Evolutionary conservation across 129 eudicot genomes (phyloP), one percentile per base, ranked within the genome.

Genomic region (Rutidosis leptorrhynchoides): DNA sequence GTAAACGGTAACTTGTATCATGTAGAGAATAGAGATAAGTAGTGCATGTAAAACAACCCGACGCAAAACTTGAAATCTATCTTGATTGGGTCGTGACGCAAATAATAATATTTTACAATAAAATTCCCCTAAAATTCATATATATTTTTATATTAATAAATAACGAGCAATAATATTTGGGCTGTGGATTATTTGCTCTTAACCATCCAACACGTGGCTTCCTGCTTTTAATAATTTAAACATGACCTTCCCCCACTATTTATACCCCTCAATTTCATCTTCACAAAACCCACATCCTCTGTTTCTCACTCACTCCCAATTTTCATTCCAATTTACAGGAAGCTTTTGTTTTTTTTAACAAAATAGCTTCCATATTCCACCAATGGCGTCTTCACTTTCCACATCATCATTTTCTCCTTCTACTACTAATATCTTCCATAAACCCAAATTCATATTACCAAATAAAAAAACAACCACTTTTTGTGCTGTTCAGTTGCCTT

Each of bases 201-300:
- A 22, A 51, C 20, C 57, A 75, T 71, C 72, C 65, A 72, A 70
- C 95, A 81, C 90, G 86, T 88, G 92, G 83, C 80, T 67, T 72
- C 80, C 74, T 20, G 58, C 58, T 17, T 52, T 2, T 66, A 78
- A 19, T 80, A 69, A 64, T 68, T 67, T 52, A 48, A 49, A 82
- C 77, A 84, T n/a, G n/a, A 74, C 56, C 72, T 45, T 29, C 79
- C 68, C 72, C 58, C 42, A 67, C 79, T 66, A 74, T 74, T 16
- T 74, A 74, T 74, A 74, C 49, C 73, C 59, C 70, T 56, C 74
- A 19, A 61, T 58, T 77, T 49, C 73, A 9, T 11, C 45, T 23
- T 3, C 35, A 6, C 45, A 52, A 73, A 26, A 61, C 76, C 5
- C 69, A 55, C 65, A 35, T 5, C 54, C 62, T 16, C 60, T 43